These are phyloP conservation scores for Trichosanthes cucumerina DNA, from an alignment of 306 rosid species.

Conservation along the genomic window DNA sequence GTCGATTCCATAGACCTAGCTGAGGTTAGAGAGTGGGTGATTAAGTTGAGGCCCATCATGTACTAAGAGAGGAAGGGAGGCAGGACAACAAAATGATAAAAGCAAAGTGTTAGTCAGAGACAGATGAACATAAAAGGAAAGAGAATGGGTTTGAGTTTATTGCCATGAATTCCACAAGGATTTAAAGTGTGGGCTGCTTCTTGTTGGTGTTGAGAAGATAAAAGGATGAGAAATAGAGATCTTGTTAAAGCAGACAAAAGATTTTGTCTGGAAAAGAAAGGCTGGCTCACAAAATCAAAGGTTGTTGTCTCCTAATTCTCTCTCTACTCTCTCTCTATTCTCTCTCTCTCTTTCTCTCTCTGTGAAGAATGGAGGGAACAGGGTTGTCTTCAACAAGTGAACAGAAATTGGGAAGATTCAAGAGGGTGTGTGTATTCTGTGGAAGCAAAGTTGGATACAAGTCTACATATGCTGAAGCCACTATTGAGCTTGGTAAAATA, in stretches of 20 bases:
- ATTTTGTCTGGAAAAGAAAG: neutral
- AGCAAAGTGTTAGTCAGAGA: slow-evolving; percentile 11
- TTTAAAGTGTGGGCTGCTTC: neutral
- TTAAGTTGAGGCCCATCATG: slow-evolving; percentile 1
- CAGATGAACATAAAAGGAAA: slow-evolving; percentile 16
- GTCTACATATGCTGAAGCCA: slow-evolving; percentile 44
- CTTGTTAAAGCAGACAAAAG: neutral
- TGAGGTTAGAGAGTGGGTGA: neutral
- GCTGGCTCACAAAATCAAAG: neutral
- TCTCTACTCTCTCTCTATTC: slow-evolving; percentile 5
- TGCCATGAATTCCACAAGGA: neutral
- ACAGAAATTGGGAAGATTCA: slow-evolving; percentile 25
- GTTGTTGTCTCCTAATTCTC: slow-evolving; percentile 6
- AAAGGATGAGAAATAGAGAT: neutral
- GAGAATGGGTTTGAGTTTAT: slow-evolving; percentile 10
- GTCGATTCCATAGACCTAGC: neutral
- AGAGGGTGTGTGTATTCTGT: slow-evolving; percentile 59
- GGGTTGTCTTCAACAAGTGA: slow-evolving; percentile 21
- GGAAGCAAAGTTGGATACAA: slow-evolving; percentile 52
- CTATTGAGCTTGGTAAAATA: slow-evolving; percentile 46
- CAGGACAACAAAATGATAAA: slow-evolving; percentile 14
- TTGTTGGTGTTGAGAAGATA: slow-evolving; percentile 1
- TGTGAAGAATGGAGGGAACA: slow-evolving; percentile 39
- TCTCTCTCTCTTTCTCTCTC: neutral
- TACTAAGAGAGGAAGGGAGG: neutral